Evolutionary conservation across 805 yeast genomes (phyloP), one percentile per base, ranked within the genome.

Genomic region (Jamesozyma jinghongensis): DNA sequence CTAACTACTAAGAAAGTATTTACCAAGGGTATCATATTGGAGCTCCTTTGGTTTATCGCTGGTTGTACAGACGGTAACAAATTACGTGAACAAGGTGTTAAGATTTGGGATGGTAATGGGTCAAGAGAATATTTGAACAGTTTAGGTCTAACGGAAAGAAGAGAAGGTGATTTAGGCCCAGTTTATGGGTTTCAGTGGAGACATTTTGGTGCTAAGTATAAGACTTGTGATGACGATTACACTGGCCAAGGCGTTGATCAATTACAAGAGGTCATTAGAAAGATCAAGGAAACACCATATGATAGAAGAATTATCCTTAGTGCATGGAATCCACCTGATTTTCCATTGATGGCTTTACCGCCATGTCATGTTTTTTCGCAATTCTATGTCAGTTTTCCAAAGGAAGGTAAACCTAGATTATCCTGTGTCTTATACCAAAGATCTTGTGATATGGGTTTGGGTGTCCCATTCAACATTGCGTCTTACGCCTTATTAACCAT

Each of bases 151-250:
- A 71, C 72, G 0, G 70, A 83, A 44, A 78, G 95, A 57, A 70
- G 87, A 44, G 96, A 78, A 53, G 97, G 97, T 41, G 99, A 92
- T 64, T 63, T 92, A 51, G 99, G 99, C 1, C 98, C 99, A 1
- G 97, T 92, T 2, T 92, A 92, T 60, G 99, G 99, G 0, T 92
- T 92, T 66, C 99, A 92, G 63, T 92, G 99, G 99, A 78, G 99
- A 54, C 98, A 92, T 63, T 92, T 92, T 62, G 98, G 98, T 34
- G 98, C 99, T 4, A 78, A 84, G 50, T 92, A 92, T 60, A 69
- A 56, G 26, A 87, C 86, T 40, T 85, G 95, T 56, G 87, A 90
- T 44, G 72, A 88, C 3, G 94, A 92, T 57, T 92, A 92, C 57
- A 58, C 81, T 0, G 90, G 87, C 3, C 71, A 85, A 59, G 99